Evolutionary conservation across 2,329 filamentous ascomycete species (phyloP), one percentile per base, ranked within the genome.

Genomic region (Phialemonium atrogriseum): DNA sequence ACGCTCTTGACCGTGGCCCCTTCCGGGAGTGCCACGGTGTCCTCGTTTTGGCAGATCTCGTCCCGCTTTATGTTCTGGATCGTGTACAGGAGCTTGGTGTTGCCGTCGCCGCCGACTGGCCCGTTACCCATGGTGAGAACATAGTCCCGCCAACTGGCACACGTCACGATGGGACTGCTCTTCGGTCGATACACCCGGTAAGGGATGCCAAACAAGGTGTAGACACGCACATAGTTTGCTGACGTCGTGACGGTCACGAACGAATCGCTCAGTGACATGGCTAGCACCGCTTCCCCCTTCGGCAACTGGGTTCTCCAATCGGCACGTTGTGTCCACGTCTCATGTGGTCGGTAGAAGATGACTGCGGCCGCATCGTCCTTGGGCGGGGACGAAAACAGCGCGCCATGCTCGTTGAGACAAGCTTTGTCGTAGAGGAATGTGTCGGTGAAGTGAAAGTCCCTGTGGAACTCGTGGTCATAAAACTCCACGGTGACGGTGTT

Each of bases 361-460:
- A 78, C 80, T 4, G 89, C 84, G 3, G 84, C 78, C 8, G 55
- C 46, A 36, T 78, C 74, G 19, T 76, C 70, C 7, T 66, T 69
- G 1, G 85, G 77, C 14, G 80, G 83, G 38, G 84, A 89, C 1
- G 87, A 83, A 51, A 95, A 95, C 1, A 94, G 68, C 1, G 86
- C 72, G 11, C 91, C 89, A 34, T 84, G 79, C 36, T 93, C 83
- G 45, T 84, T 79, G 35, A 98, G 66, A 49, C 89, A 96, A 13
- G 91, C 89, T 57, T 94, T 95, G 60, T 98, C 91, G 58, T 96
- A 96, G 4, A 87, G 69, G 52, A 87, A 95, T 1, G 87, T 89
- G 52, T 98, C 91, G 10, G 88, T 96, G 54, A 98, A 96, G 61
- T 96, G 91, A 48, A 95, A 95, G 54, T 96, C 87, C 28, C 89